Base-by-base conservation (phyloP, 306 rosid genomes). In the Heteromeles arbutifolia region DNA sequence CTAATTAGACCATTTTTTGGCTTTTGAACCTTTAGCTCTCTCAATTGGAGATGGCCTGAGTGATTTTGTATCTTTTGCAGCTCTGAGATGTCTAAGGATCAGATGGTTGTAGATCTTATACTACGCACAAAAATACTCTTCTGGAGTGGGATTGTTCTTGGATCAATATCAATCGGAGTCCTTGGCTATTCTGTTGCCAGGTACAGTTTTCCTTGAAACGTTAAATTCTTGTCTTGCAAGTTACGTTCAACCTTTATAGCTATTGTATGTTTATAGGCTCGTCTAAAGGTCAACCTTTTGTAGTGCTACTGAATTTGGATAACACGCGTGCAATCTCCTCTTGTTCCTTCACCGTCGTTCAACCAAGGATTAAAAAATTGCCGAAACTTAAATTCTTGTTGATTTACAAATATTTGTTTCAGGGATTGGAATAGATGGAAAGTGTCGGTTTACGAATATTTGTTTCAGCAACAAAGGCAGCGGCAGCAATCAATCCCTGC, bases 401-500 rank as follows among this genome's bases (percentile, higher is more conserved):
- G 32, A 29, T 29, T 29, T 31, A 31, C 34, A 31, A 31, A 31
- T 31, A 31, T 31, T 31, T 52, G 22, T 75, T 85, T 52, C 82
- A 92, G 98, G 88, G 90, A 95, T 79, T 95, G 97, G 97, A 86
- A 83, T 83, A 90, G 80, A 80, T 95, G 90, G 97, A 92, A 79
- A 81, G 88, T 77, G 54, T 82, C 91, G 96, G 85, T 31, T 31
- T 31, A 31, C 34, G 34, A 31, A 31, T 31, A 31, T 31, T 31
- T 52, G 22, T 75, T 85, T 52, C 82, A 85, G 84, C 89, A 76
- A 56, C 87, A 53, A 54, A 86, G 93, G 88, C 90, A 77, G 81
- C 39, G 12, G 26, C 88, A 77, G 80, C 90, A 54, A 69, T 80
- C 79, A 72, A 87, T 80, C 65, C 82, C 77, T 70, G 77, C 84